Percentiles rank a stretch among this genome's conserved stretches.
Conservation (phyloP, 2,329 filamentous ascomycete species). For the Drechslerella dactyloides region DNA sequence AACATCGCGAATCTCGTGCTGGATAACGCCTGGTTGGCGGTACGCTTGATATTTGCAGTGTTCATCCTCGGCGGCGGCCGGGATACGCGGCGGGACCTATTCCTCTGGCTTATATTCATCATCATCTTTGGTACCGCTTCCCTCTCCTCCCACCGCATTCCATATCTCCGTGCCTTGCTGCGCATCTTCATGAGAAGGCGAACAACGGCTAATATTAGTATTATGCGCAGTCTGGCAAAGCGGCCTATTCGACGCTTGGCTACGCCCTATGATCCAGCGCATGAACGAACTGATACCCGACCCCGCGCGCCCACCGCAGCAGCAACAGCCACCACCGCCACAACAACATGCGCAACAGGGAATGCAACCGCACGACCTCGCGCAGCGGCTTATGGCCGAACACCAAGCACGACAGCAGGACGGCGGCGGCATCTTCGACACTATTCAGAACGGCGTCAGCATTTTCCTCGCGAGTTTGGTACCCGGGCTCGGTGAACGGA, state of each 20-base stretch:
- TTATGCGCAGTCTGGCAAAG: constrained; percentile 53
- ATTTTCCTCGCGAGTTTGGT: constrained; percentile 55
- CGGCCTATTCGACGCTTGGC: constrained; percentile 50
- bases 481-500: constrained; percentile 49
- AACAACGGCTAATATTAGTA: neutral
- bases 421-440: constrained; percentile 49
- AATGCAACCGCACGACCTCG: constrained; percentile 39
- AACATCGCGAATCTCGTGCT: constrained; percentile 26
- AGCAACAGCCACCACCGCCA: constrained; percentile 24
- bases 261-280: constrained; percentile 49
- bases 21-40: constrained; percentile 52
- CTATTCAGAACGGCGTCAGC: constrained; percentile 52
- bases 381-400: constrained; percentile 28
- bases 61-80: constrained; percentile 53
- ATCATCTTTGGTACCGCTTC: constrained; percentile 54
- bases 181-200: too few relatives aligned
- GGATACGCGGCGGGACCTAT: constrained; percentile 52
- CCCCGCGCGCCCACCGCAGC: constrained; percentile 22
- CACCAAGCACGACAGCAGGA: constrained; percentile 24
- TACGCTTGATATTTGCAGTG: constrained; percentile 52
- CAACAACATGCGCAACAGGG: constrained; percentile 11
- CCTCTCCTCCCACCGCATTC: too few relatives aligned
- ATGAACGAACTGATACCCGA: constrained; percentile 48
- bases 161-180: too few relatives aligned
- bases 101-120: constrained; percentile 51